Conservation (phyloP, 352 stramenopile genomes). For the Peronosclerospora sorghi region DNA sequence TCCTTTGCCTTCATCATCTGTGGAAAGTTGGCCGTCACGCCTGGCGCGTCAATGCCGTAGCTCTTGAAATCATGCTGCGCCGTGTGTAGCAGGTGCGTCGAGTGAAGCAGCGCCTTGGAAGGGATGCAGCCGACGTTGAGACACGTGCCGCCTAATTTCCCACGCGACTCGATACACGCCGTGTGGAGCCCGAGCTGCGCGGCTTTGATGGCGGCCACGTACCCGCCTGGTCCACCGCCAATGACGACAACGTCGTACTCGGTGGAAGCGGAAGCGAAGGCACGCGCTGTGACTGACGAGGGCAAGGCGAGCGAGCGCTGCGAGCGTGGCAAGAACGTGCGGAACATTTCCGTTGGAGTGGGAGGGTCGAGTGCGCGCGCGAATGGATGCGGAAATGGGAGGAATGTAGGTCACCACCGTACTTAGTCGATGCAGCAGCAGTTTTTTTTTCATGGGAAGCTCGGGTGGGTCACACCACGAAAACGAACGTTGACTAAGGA, state of each 20-base stretch:
- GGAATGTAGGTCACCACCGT: neutral
- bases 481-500: too few species aligned
- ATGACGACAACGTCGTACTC: conserved; percentile 86
- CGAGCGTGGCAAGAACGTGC: conserved; percentile 14
- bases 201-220: conserved; percentile 98
- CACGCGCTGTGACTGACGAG: conserved; percentile 26
- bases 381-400: too few species aligned
- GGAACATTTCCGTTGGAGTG: conserved; percentile 7
- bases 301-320: conserved; percentile 27
- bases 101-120: conserved; percentile 95
- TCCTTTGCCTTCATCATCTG: conserved; percentile 96
- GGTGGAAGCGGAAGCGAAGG: conserved; percentile 36
- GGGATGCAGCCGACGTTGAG: conserved; percentile 99
- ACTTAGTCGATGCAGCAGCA: too few species aligned
- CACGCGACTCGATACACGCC: conserved; percentile 95
- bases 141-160: conserved; percentile 93
- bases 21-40: conserved; percentile 90
- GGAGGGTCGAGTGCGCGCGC: too few species aligned
- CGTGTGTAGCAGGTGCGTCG: conserved; percentile 93
- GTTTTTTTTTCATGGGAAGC: too few species aligned
- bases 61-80: conserved; percentile 93
- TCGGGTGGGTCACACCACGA: too few species aligned
- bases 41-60: conserved; percentile 88
- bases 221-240: conserved; percentile 95
- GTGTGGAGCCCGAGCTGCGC: conserved; percentile 97